These are phyloP conservation scores for Pseudogymnoascus sp. DNA, from an alignment of 2,329 filamentous ascomycete genomes.

Conservation along the genomic window DNA sequence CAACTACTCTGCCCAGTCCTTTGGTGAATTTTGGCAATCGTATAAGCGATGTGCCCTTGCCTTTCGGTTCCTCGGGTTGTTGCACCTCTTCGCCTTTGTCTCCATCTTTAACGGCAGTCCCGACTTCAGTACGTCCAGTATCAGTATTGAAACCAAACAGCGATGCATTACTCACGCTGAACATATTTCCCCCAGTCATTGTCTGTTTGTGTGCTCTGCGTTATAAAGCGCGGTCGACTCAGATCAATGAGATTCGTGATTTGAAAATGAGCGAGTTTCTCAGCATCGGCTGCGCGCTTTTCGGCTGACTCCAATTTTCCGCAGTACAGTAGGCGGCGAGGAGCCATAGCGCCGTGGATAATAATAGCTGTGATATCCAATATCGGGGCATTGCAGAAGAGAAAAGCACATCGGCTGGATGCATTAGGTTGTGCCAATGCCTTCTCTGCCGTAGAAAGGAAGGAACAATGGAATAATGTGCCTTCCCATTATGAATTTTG, in stretches of 20 bases:
- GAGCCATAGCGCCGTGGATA: background rate
- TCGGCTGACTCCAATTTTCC: background rate
- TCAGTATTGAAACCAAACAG: background rate
- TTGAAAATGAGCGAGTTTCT: background rate
- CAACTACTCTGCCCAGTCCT: background rate
- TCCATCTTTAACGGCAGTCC: background rate
- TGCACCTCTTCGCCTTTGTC: background rate
- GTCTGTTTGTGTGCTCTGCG: background rate
- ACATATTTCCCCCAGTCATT: background rate
- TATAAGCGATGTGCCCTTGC: background rate
- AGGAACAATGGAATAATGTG: background rate
- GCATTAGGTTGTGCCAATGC: background rate
- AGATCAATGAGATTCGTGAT: background rate
- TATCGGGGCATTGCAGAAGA: background rate
- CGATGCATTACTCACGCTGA: background rate
- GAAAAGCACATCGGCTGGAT: background rate
- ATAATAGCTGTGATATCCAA: background rate
- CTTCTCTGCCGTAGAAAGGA: background rate
- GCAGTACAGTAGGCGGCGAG: background rate
- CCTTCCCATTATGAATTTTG: background rate
- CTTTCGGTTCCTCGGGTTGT: background rate
- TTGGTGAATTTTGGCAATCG: background rate
- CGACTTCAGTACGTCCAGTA: background rate
- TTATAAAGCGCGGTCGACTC: background rate
- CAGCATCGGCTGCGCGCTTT: background rate